Percentiles rank a stretch among this genome's conserved stretches.
phyloP scores from a whole-genome alignment of 2,329 filamentous ascomycete species.

The Ceratocystis destructans region DNA sequence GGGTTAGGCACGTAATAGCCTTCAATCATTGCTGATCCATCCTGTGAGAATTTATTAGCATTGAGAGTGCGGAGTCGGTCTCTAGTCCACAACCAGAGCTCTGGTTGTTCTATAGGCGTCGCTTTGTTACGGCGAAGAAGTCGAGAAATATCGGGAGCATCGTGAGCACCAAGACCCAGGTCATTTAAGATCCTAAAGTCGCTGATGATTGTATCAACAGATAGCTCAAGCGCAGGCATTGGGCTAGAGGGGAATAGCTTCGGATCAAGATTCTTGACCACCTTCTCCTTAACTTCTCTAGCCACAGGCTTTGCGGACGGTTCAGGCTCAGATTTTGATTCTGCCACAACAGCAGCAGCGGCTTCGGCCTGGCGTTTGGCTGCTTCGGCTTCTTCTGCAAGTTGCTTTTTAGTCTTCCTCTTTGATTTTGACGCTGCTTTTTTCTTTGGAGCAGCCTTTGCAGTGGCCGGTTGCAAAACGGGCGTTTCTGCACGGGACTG shows the following conservation, averaged over 20 bases:
- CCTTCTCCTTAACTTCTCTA: slow-evolving; percentile 23
- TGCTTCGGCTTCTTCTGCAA: slow-evolving; percentile 52
- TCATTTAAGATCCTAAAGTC: slow-evolving; percentile 28
- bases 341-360: slow-evolving; percentile 9
- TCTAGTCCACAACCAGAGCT: slow-evolving; percentile 44
- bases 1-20: slow-evolving; percentile 72
- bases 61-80: slow-evolving; percentile 45
- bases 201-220: slow-evolving; percentile 34
- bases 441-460: slow-evolving; percentile 44
- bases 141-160: slow-evolving; percentile 36
- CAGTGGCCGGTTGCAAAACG: slow-evolving; percentile 25
- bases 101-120: slow-evolving; percentile 35
- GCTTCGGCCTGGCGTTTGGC: slow-evolving; percentile 32
- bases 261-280: slow-evolving; percentile 29
- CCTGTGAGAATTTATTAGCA: slow-evolving; percentile 21
- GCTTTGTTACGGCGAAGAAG: slow-evolving; percentile 33
- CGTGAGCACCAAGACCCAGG: slow-evolving; percentile 32
- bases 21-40: slow-evolving; percentile 30
- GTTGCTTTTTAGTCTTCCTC: slow-evolving; percentile 67
- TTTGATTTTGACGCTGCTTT: slow-evolving; percentile 39
- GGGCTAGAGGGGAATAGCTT: slow-evolving; percentile 38
- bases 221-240: slow-evolving; percentile 33
- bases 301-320: slow-evolving; percentile 35
- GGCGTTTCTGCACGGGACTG: slow-evolving; percentile 37
- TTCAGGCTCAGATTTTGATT: slow-evolving; percentile 26